Evolutionary conservation across 2,329 filamentous ascomycete species (phyloP).

Genomic region (Venturiaceae sp.): DNA sequence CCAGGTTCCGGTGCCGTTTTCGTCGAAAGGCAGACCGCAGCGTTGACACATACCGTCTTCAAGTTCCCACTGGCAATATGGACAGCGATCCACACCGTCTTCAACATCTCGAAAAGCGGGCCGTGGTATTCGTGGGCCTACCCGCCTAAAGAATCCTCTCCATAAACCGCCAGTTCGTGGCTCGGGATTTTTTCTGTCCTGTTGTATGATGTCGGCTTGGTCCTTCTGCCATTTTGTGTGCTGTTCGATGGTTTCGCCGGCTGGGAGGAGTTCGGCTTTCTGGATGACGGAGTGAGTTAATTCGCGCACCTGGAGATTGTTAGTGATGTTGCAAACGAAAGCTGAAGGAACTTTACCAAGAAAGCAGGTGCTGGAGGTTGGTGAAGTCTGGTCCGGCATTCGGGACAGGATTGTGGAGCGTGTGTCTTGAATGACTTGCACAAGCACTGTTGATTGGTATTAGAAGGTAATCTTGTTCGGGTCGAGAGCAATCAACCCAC

Average conservation of each 20-base stretch:
- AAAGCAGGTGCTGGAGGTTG: constrained; percentile 53
- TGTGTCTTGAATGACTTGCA: constrained; percentile 46
- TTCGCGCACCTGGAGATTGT: constrained; percentile 37
- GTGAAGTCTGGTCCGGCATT: constrained; percentile 52
- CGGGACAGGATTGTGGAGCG: constrained; percentile 49
- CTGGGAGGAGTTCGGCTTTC: constrained; percentile 50
- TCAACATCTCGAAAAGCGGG: constrained; percentile 43
- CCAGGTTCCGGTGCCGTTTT: constrained; percentile 26
- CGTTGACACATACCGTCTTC: constrained; percentile 48
- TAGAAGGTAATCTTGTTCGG: too few species aligned
- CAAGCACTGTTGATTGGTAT: constrained; percentile 36
- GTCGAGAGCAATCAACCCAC: constrained; percentile 26
- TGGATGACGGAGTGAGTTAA: constrained; percentile 54
- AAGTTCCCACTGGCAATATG: constrained; percentile 52
- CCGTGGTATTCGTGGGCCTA: constrained; percentile 13
- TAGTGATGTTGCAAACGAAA: not conserved
- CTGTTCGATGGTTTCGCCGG: constrained; percentile 53
- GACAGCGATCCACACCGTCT: constrained; percentile 54
- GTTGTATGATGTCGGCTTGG: constrained; percentile 49
- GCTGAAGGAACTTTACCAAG: not conserved
- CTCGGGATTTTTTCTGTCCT: constrained; percentile 46
- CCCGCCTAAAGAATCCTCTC: constrained; percentile 45
- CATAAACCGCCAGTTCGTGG: constrained; percentile 48
- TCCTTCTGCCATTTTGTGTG: constrained; percentile 48
- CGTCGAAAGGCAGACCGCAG: constrained; percentile 43